phyloP scores from a whole-genome alignment of 257 asterid genomes.

The Scutellaria baicalensis region DNA sequence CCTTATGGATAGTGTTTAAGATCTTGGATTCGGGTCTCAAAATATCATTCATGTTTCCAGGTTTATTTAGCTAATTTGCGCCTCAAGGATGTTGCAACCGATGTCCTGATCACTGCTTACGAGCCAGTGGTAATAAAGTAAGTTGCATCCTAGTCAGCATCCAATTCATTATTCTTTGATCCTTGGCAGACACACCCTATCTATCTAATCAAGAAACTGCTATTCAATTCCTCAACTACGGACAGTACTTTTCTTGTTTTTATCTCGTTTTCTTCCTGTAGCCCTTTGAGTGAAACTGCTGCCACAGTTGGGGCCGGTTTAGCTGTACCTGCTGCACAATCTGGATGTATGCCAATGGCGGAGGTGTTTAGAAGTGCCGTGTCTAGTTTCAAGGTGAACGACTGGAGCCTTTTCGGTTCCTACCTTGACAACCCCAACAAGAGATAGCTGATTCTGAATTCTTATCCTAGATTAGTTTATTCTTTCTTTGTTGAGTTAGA shows the following conservation, averaged over 20 bases:
- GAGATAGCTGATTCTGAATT: background rate
- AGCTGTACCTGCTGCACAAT: slow-evolving; percentile 60
- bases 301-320: slow-evolving; percentile 64
- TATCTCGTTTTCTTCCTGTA: slow-evolving; percentile 13
- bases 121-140: slow-evolving; percentile 85
- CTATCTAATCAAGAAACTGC: background rate
- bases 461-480: background rate
- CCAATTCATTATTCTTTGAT: background rate
- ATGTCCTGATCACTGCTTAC: slow-evolving; percentile 74
- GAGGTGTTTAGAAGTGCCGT: slow-evolving; percentile 68
- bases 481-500: background rate
- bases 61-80: slow-evolving; percentile 86
- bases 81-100: slow-evolving; percentile 77
- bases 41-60: slow-evolving; percentile 29
- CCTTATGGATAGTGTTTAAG: background rate
- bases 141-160: slow-evolving; percentile 13
- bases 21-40: background rate
- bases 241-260: background rate
- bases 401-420: slow-evolving; percentile 71
- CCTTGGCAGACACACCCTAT: background rate
- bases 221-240: background rate
- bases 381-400: slow-evolving; percentile 68
- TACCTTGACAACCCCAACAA: slow-evolving; percentile 20
- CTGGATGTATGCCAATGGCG: slow-evolving; percentile 71
- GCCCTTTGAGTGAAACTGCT: slow-evolving; percentile 88